Evolutionary conservation across 768 basidiomycete genomes (phyloP).

Genomic region (Phylloporus arenicola): DNA sequence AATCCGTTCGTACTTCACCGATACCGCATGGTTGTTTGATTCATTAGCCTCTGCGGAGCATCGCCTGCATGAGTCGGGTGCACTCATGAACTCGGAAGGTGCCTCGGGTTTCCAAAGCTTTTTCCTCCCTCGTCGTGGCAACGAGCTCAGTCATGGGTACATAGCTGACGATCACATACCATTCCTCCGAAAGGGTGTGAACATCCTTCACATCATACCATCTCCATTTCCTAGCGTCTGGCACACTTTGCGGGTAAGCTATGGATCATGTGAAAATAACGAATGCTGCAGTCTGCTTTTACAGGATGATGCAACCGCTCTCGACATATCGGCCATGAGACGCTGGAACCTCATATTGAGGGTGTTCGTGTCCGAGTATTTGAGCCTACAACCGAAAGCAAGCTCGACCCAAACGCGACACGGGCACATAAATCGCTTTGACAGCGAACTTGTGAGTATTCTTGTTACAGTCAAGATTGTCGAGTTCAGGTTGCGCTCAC

Average conservation of each 20-base stretch:
- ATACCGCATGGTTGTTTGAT: constrained; percentile 94
- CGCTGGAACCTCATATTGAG: constrained; percentile 87
- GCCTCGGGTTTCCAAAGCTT: constrained; percentile 51
- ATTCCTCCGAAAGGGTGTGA: constrained; percentile 79
- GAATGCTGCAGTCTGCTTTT: constrained; percentile 4
- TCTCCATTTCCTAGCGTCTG: constrained; percentile 87
- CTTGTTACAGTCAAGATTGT: background rate
- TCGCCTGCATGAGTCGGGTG: constrained; percentile 59
- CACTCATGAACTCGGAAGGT: constrained; percentile 48
- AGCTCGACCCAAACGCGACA: constrained; percentile 24
- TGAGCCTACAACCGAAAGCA: constrained; percentile 56
- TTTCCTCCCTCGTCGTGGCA: constrained; percentile 48
- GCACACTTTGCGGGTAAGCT: constrained; percentile 70
- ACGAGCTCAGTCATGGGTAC: constrained; percentile 43
- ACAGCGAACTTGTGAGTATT: constrained; percentile 45
- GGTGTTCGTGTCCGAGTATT: constrained; percentile 87
- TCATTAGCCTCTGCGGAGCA: constrained; percentile 66
- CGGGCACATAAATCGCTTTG: constrained; percentile 32
- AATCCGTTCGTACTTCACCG: constrained; percentile 75
- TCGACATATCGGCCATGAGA: constrained; percentile 80
- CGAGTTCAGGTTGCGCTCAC: constrained; percentile 2
- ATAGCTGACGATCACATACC: constrained; percentile 95
- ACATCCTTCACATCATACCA: constrained; percentile 83
- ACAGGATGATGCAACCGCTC: constrained; percentile 84
- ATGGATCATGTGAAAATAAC: background rate